These are phyloP conservation scores for Bidens hawaiensis DNA, from an alignment of 140 eudicot species.

Conservation along the genomic window DNA sequence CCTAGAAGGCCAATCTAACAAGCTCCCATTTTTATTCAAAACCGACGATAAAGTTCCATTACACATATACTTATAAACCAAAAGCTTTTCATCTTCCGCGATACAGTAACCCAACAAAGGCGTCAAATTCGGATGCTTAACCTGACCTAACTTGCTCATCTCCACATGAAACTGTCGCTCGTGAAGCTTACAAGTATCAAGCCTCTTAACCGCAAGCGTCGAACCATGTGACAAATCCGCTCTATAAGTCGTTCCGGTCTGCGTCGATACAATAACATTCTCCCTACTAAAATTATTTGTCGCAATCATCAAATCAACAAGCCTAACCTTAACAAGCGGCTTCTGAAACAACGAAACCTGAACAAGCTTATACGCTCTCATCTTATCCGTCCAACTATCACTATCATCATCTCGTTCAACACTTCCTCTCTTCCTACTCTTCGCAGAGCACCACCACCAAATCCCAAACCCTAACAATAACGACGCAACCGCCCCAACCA, in stretches of 20 bases:
- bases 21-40: slow-evolving; percentile 35
- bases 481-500: slow-evolving; percentile 69
- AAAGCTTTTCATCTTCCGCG: slow-evolving; percentile 79
- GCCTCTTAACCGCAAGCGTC: slow-evolving; percentile 72
- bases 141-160: slow-evolving; percentile 72
- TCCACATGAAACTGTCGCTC: slow-evolving; percentile 70
- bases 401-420: slow-evolving; percentile 47
- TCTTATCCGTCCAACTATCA: slow-evolving; percentile 59
- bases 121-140: slow-evolving; percentile 81
- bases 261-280: slow-evolving; percentile 43
- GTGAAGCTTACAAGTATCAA: slow-evolving; percentile 52
- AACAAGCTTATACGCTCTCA: slow-evolving; percentile 65
- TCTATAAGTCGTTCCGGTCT: slow-evolving; percentile 73
- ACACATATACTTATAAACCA: slow-evolving; percentile 76
- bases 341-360: slow-evolving; percentile 85
- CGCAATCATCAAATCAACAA: slow-evolving; percentile 71
- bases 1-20: slow-evolving; percentile 73
- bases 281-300: slow-evolving; percentile 52
- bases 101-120: slow-evolving; percentile 75
- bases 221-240: slow-evolving; percentile 88
- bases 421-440: slow-evolving; percentile 48
- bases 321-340: slow-evolving; percentile 75
- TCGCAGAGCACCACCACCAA: slow-evolving; percentile 76
- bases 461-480: slow-evolving; percentile 70
- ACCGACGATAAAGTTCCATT: slow-evolving; percentile 64